Conservation (phyloP, 2,329 filamentous ascomycete genomes). For the Tothia fuscella region DNA sequence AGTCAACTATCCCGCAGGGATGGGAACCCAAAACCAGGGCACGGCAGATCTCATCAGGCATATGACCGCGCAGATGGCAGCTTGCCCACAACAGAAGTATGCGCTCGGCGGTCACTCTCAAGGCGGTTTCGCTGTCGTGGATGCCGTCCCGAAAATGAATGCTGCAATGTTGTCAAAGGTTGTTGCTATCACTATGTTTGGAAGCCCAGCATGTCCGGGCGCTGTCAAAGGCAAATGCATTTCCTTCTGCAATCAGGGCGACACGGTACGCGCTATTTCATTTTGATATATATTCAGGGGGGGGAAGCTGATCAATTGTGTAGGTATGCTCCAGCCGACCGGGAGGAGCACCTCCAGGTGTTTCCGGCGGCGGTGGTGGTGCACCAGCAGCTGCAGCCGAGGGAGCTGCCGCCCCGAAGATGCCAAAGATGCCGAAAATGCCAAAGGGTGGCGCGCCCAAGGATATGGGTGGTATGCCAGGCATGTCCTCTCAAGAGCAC, state of each 20-base stretch:
- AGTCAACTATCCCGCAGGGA: slow-evolving; percentile 8
- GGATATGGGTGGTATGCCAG: too few relatives aligned
- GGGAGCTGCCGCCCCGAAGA: too few relatives aligned
- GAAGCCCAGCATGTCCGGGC: slow-evolving; percentile 1
- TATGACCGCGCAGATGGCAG: neutral
- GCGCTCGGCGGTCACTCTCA: slow-evolving; percentile 7
- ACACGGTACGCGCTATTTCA: slow-evolving; percentile 8
- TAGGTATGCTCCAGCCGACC: neutral
- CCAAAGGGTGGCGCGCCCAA: neutral
- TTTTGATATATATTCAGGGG: too few relatives aligned
- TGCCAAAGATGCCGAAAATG: neutral
- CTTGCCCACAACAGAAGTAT: slow-evolving; percentile 8
- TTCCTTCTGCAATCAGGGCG: slow-evolving; percentile 6
- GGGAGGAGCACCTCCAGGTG: neutral
- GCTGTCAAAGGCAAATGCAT: neutral
- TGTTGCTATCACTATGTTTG: slow-evolving; percentile 9
- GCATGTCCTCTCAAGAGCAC: too few relatives aligned
- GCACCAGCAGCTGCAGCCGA: too few relatives aligned
- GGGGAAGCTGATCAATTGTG: too few relatives aligned
- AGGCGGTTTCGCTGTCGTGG: slow-evolving; percentile 5
- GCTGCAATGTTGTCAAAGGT: slow-evolving; percentile 1
- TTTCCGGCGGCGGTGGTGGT: too few relatives aligned
- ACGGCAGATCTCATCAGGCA: slow-evolving; percentile 3
- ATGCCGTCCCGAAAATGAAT: neutral
- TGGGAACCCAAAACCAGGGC: slow-evolving; percentile 3